Percentiles rank a stretch among this genome's conserved stretches.
These are phyloP conservation scores for Epicoccum sorghinum DNA, from an alignment of 2,329 filamentous ascomycete genomes.

Conservation along the genomic window DNA sequence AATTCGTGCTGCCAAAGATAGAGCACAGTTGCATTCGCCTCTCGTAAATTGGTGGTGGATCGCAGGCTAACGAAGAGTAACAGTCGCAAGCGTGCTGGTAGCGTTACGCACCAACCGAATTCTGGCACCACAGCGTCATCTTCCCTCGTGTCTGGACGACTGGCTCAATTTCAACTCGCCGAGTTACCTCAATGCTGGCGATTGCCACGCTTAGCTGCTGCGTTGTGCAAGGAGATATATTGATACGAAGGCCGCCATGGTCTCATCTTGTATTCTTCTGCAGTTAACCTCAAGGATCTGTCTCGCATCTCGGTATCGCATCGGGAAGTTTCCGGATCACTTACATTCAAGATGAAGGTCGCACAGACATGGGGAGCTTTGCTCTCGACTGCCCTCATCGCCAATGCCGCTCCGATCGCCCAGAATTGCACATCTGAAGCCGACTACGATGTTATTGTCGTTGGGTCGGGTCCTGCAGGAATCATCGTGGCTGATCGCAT, in stretches of 20 bases:
- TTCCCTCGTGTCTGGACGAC: constrained; percentile 7
- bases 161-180: not conserved
- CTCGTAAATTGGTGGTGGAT: constrained; percentile 12
- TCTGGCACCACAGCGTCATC: constrained; percentile 12
- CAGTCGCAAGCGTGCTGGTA: constrained; percentile 12
- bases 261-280: not conserved
- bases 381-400: constrained; percentile 16
- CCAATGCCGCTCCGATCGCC: constrained; percentile 8
- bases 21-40: constrained; percentile 11
- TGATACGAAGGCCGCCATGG: constrained; percentile 2
- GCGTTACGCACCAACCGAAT: constrained; percentile 10
- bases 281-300: constrained; percentile 7
- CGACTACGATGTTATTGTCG: constrained; percentile 33
- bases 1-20: constrained; percentile 14
- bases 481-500: constrained; percentile 60
- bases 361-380: constrained; percentile 18
- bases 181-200: not conserved
- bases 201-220: not conserved
- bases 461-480: constrained; percentile 57
- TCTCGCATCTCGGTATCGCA: not conserved
- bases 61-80: constrained; percentile 6
- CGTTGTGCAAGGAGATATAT: constrained; percentile 9
- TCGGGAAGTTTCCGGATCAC: not conserved
- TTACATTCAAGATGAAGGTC: constrained; percentile 14
- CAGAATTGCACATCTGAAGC: constrained; percentile 8